A percentile compares a stretch with the other conserved stretches of the same genome.
These are phyloP conservation scores for Barnettozyma sp. DNA, from an alignment of 805 yeast species.

Conservation along the genomic window DNA sequence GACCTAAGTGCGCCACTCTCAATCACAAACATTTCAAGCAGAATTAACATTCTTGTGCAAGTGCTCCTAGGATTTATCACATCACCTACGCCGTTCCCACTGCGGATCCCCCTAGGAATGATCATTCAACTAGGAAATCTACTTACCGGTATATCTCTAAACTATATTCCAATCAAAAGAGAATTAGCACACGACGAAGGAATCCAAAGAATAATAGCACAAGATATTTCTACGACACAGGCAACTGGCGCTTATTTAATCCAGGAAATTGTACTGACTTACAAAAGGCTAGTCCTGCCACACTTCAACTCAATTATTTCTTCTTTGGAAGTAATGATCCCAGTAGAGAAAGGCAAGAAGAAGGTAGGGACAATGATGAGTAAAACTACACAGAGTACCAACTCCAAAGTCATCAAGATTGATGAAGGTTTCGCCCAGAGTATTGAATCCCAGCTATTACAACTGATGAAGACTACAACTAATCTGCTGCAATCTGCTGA, in stretches of 20 bases:
- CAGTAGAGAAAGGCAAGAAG: constrained; percentile 35
- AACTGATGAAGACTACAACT: constrained; percentile 27
- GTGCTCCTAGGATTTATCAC: constrained; percentile 40
- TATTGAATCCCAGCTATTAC: constrained; percentile 27
- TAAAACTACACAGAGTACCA: too few species aligned
- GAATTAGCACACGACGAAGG: constrained; percentile 50
- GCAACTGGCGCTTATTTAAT: constrained; percentile 38
- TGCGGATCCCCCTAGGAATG: constrained; percentile 58
- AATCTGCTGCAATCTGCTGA: constrained; percentile 29
- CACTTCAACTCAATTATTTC: constrained; percentile 45
- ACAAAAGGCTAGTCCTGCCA: constrained; percentile 34
- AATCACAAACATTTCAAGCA: constrained; percentile 42
- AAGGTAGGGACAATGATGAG: too few species aligned
- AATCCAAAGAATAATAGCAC: constrained; percentile 37
- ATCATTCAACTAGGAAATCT: constrained; percentile 47
- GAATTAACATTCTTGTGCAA: constrained; percentile 41
- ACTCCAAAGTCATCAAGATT: constrained; percentile 32
- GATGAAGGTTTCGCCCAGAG: constrained; percentile 29
- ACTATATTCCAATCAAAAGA: constrained; percentile 46
- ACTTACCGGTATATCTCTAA: constrained; percentile 46
- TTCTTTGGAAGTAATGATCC: constrained; percentile 51
- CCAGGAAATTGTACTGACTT: constrained; percentile 21
- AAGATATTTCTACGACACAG: constrained; percentile 41
- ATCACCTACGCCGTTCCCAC: constrained; percentile 47
- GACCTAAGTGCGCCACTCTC: constrained; percentile 54